Evolutionary conservation across 2,329 filamentous ascomycete genomes (phyloP).

Genomic region (Verticillium albo-atrum): DNA sequence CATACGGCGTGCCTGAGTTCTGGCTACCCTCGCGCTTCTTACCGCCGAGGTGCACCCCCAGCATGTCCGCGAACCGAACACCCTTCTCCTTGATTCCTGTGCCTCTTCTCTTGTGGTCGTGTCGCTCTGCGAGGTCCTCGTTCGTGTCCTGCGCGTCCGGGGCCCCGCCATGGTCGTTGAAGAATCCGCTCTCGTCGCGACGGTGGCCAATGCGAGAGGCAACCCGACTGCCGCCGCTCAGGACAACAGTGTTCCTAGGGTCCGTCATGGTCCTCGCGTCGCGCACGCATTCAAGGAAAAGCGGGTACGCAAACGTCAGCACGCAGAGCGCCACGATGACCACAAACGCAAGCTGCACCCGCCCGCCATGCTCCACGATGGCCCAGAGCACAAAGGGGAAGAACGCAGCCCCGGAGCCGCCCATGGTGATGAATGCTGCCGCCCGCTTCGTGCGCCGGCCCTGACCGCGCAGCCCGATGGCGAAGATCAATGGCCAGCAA

Average conservation of each 20-base stretch:
- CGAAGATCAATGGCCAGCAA: conserved; percentile 77
- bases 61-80: neutral
- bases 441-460: conserved; percentile 77
- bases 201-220: neutral
- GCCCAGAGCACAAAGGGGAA: conserved; percentile 72
- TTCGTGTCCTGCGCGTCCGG: neutral
- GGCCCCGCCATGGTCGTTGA: neutral
- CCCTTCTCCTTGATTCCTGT: neutral
- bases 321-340: conserved; percentile 54
- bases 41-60: neutral
- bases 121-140: neutral
- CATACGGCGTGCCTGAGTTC: neutral
- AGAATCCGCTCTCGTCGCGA: neutral
- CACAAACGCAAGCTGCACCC: conserved; percentile 59
- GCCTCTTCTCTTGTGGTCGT: neutral
- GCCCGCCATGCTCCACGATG: conserved; percentile 55
- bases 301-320: conserved; percentile 40
- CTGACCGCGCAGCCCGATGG: conserved; percentile 73
- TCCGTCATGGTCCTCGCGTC: conserved; percentile 44
- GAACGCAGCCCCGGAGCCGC: conserved; percentile 66
- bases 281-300: conserved; percentile 41
- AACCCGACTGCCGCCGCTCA: conserved; percentile 5
- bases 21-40: neutral
- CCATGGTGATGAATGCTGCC: conserved; percentile 72
- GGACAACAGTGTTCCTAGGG: conserved; percentile 13